Base-by-base conservation (phyloP, 495 filamentous ascomycete genomes). In the Aspergillus heteromorphus region DNA sequence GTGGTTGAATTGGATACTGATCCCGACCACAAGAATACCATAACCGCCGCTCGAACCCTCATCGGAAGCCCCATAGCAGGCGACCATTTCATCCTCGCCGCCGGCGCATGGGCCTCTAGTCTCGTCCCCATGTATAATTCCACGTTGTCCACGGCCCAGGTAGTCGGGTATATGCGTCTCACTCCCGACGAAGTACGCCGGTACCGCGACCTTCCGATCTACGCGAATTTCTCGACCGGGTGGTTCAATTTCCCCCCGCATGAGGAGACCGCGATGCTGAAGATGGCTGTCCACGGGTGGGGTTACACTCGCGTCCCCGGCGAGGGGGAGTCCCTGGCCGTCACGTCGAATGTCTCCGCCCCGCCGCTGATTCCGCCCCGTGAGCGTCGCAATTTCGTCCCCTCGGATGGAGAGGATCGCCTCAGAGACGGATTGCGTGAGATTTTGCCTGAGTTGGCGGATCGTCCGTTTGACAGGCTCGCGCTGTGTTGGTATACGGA, bases 231-330 rank as follows among this genome's bases (percentile, higher is more conserved):
- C 50, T 79, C 76, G 7, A 82, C 78, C 0, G 89, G 89, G 17
- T 72, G 87, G 54, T 95, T 91, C 72, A 71, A 86, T 43, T 85
- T 92, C 59, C 88, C 88, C 6, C 88, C 90, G 2, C 59, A 56
- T 5, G 48, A 51, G 0, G 61, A 54, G 19, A 74, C 85, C 49
- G 61, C 79, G 30, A 66, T 85, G 1, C 72, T 95, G 31, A 95
- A 95, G 61, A 56, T 93, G 45, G 88, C 86, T 8, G 72, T 85
- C 0, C 91, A 95, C 62, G 77, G 74, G 6, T 84, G 84, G 63
- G 91, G 90, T 1, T 93, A 92, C 58, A 47, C 43, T 4, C 49
- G 43, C 2, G 25, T 30, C 10, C 34, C 55, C 1, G 52, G 13
- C 19, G 0, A 5, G 21, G 31, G 51, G 11, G 49, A 60, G 20